Evolutionary conservation across 495 filamentous ascomycete species (phyloP), one percentile per base, ranked within the genome.

Genomic region (Glonium stellatum): DNA sequence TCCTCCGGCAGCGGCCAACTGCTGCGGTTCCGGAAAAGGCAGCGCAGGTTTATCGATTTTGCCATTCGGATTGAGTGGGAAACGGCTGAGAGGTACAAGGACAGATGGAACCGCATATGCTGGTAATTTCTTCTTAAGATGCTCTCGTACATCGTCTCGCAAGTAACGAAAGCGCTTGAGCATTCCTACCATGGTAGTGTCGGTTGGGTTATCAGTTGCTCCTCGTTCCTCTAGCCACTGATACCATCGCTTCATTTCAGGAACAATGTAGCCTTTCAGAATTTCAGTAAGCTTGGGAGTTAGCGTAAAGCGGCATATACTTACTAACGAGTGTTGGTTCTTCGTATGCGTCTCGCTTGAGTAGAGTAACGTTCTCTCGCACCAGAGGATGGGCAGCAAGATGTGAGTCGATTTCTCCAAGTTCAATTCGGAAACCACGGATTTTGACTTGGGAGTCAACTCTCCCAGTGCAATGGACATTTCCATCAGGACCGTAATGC

Each of bases 371-470:
- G 73, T 90, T 92, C 62, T 98, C 93, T 18, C 88, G 76, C 5
- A 97, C 82, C 4, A 96, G 72, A 5, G 84, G 84, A 71, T 95
- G 84, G 46, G 86, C 82, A 44, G 84, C 85, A 19, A 97, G 76
- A 67, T 92, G 84, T 41, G 82, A 91, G 69, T 97, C 92, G 58
- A 97, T 96, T 55, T 97, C 93, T 60, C 88, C 88, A 27, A 97
- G 84, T 73, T 97, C 92, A 65, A 97, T 95, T 54, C 92, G 80
- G 78, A 97, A 97, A 5, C 92, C 92, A 53, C 92, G 86, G 62
- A 97, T 95, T 76, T 97, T 97, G 70, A 96, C 87, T 66, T 97
- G 93, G 65, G 89, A 81, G 67, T 98, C 93, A 10, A 84, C 87
- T 52, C 93, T 83, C 19, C 92, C 92, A 15, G 72, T 72, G 51